phyloP scores from a whole-genome alignment of 2,329 filamentous ascomycete genomes.

The Cercospora sesami region DNA sequence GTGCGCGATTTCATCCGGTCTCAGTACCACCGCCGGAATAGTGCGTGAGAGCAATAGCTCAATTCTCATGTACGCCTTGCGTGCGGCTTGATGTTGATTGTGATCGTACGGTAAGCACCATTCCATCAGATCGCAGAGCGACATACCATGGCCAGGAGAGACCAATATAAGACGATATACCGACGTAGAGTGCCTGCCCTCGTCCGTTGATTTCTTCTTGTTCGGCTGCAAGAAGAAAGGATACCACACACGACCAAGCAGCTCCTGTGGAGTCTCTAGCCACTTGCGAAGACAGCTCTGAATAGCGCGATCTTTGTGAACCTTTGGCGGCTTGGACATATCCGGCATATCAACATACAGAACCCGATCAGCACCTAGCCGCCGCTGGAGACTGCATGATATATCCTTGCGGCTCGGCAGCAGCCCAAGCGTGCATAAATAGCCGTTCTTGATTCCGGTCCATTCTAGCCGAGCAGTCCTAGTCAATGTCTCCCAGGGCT shows the following conservation, averaged over 20 bases:
- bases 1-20: constrained; percentile 39
- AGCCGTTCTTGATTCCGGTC: not conserved
- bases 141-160: constrained; percentile 18
- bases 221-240: constrained; percentile 42
- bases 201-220: constrained; percentile 30
- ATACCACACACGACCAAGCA: constrained; percentile 47
- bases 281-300: constrained; percentile 40
- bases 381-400: constrained; percentile 32
- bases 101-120: constrained; percentile 43
- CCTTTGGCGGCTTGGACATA: constrained; percentile 26
- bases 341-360: constrained; percentile 43
- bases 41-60: constrained; percentile 47
- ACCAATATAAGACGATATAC: constrained; percentile 29
- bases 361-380: constrained; percentile 44
- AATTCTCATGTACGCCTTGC: constrained; percentile 47
- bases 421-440: constrained; percentile 30
- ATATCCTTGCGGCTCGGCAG: constrained; percentile 26
- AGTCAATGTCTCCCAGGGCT: constrained; percentile 8
- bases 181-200: constrained; percentile 12
- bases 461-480: constrained; percentile 7
- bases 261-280: constrained; percentile 37
- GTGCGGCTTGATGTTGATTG: constrained; percentile 42
- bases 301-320: constrained; percentile 26
- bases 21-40: constrained; percentile 40
- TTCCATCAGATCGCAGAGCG: constrained; percentile 37